phyloP scores from a whole-genome alignment of 2,329 filamentous ascomycete genomes.

The Cadophora sp. region DNA sequence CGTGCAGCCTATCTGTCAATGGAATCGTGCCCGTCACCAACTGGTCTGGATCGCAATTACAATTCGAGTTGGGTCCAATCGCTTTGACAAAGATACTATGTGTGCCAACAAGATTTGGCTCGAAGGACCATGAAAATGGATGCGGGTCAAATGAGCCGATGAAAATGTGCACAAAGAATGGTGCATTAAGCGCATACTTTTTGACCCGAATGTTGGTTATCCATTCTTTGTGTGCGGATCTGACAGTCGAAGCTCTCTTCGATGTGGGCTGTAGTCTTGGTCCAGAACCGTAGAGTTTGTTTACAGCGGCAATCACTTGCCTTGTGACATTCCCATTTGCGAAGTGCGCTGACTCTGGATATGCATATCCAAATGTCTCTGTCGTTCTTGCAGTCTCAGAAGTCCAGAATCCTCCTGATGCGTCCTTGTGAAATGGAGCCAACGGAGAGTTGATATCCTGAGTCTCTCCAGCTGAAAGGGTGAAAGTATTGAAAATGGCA shows the following conservation, averaged over 20 bases:
- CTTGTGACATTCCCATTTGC: slow-evolving; percentile 62
- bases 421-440: slow-evolving; percentile 51
- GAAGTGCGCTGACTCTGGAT: slow-evolving; percentile 51
- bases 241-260: background rate
- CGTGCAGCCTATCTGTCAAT: slow-evolving; percentile 50
- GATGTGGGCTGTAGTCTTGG: background rate
- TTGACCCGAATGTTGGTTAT: slow-evolving; percentile 68
- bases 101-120: slow-evolving; percentile 40
- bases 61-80: slow-evolving; percentile 6
- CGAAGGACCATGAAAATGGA: slow-evolving; percentile 38
- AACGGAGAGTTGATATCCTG: slow-evolving; percentile 46
- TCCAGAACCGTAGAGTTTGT: slow-evolving; percentile 53
- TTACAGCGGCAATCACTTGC: slow-evolving; percentile 67
- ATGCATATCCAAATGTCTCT: slow-evolving; percentile 37
- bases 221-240: slow-evolving; percentile 62
- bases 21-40: slow-evolving; percentile 51
- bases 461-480: slow-evolving; percentile 28
- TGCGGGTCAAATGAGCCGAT: slow-evolving; percentile 52
- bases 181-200: slow-evolving; percentile 64
- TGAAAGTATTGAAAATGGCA: slow-evolving; percentile 45
- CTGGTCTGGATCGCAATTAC: slow-evolving; percentile 35
- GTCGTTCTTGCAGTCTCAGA: slow-evolving; percentile 33
- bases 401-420: slow-evolving; percentile 54
- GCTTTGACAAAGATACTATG: slow-evolving; percentile 47
- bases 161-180: slow-evolving; percentile 74